phyloP scores from a whole-genome alignment of 257 asterid species.

The Jacaranda copaia region DNA sequence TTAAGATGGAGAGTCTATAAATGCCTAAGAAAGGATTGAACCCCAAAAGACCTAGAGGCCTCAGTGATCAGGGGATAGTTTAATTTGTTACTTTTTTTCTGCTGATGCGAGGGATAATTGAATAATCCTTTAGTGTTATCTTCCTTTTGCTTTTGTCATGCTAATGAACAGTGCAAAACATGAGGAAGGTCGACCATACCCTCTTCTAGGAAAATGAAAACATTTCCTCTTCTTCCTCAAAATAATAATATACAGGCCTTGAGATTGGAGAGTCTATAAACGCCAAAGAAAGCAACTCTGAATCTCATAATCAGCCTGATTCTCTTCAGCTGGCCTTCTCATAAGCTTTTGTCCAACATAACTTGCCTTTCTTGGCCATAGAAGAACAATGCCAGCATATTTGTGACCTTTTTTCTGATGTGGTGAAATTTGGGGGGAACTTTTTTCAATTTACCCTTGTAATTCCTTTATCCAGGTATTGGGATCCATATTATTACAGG shows the following conservation, averaged over 20 bases:
- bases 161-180: slow-evolving; percentile 10
- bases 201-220: neutral
- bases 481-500: slow-evolving; percentile 96
- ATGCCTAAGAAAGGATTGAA: slow-evolving; percentile 7
- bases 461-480: slow-evolving; percentile 65
- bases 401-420: slow-evolving; percentile 23
- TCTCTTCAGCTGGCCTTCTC: slow-evolving; percentile 12
- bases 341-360: neutral
- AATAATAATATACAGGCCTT: slow-evolving; percentile 25
- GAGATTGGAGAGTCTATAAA: slow-evolving; percentile 9
- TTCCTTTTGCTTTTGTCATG: neutral
- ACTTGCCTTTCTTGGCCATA: slow-evolving; percentile 31
- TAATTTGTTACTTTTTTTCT: neutral
- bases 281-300: neutral
- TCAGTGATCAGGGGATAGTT: neutral
- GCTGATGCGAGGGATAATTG: neutral
- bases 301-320: neutral
- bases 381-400: slow-evolving; percentile 29
- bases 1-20: slow-evolving; percentile 11
- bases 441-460: slow-evolving; percentile 28
- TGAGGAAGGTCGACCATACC: slow-evolving; percentile 12
- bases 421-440: slow-evolving; percentile 10
- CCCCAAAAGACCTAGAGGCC: slow-evolving; percentile 4
- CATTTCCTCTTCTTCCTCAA: slow-evolving; percentile 2
- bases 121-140: neutral